Evolutionary conservation across 140 eudicot species (phyloP).

Genomic region (Ambrosia hybrid): DNA sequence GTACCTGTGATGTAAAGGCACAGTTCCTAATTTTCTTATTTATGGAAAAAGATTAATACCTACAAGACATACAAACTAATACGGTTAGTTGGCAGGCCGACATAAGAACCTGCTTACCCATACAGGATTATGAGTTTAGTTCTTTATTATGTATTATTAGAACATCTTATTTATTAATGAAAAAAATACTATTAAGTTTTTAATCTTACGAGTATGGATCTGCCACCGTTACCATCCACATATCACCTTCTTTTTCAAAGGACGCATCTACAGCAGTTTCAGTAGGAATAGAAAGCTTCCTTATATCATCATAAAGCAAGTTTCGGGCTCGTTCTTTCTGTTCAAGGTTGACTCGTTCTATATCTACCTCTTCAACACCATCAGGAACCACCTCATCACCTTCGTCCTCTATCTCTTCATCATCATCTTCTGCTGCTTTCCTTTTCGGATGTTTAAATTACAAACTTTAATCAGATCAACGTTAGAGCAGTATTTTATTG

Average conservation of each 20-base stretch:
- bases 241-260: conserved; percentile 59
- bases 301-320: conserved; percentile 69
- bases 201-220: conserved; percentile 54
- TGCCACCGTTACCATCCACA: conserved; percentile 67
- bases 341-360: conserved; percentile 79
- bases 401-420: conserved; percentile 88
- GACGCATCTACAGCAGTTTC: conserved; percentile 52
- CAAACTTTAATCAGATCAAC: conserved; percentile 16
- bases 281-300: conserved; percentile 53
- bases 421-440: conserved; percentile 78
- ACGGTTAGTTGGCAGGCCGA: too few species aligned
- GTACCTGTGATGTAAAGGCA: conserved; percentile 41
- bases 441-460: conserved; percentile 70
- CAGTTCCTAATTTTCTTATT: too few species aligned
- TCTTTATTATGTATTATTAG: neutral
- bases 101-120: too few species aligned
- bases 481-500: neutral
- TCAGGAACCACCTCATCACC: conserved; percentile 88
- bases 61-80: too few species aligned
- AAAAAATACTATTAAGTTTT: conserved; percentile 3
- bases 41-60: too few species aligned
- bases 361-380: conserved; percentile 92
- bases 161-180: neutral
- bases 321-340: conserved; percentile 71
- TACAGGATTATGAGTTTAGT: too few species aligned